These are phyloP conservation scores for Asterophora lycoperdoides DNA, from an alignment of 768 basidiomycete species.

Conservation along the genomic window DNA sequence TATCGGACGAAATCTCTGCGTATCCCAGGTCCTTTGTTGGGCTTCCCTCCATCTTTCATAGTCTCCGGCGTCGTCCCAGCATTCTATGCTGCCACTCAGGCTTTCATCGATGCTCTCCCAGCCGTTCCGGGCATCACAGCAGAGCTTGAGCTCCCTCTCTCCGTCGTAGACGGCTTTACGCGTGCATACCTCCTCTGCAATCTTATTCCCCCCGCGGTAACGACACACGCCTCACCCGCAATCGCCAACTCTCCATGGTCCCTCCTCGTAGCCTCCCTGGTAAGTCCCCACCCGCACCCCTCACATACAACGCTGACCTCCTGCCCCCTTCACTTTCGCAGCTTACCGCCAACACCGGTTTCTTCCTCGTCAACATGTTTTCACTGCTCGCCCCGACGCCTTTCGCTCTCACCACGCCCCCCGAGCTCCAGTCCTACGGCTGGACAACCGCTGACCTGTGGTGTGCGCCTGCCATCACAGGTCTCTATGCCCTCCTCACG, in stretches of 20 bases:
- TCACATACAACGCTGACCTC: not conserved
- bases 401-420: constrained; percentile 66
- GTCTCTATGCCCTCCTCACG: constrained; percentile 75
- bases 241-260: constrained; percentile 72
- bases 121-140: constrained; percentile 46
- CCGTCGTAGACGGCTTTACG: constrained; percentile 73
- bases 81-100: constrained; percentile 59
- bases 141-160: constrained; percentile 63
- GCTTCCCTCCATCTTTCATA: constrained; percentile 75
- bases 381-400: constrained; percentile 73
- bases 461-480: constrained; percentile 77
- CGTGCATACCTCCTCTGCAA: constrained; percentile 77
- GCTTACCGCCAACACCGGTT: constrained; percentile 75
- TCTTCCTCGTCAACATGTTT: constrained; percentile 73
- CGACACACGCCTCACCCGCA: constrained; percentile 41
- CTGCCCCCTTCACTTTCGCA: too few species aligned
- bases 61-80: constrained; percentile 61
- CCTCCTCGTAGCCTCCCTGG: constrained; percentile 68
- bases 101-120: constrained; percentile 59
- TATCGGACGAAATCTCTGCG: not conserved
- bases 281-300: constrained; percentile 29
- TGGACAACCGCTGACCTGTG: constrained; percentile 86
- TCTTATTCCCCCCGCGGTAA: constrained; percentile 68
- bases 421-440: constrained; percentile 76
- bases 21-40: constrained; percentile 54